Conservation (phyloP, 768 basidiomycete species). For the Rhizopogon sp. region DNA sequence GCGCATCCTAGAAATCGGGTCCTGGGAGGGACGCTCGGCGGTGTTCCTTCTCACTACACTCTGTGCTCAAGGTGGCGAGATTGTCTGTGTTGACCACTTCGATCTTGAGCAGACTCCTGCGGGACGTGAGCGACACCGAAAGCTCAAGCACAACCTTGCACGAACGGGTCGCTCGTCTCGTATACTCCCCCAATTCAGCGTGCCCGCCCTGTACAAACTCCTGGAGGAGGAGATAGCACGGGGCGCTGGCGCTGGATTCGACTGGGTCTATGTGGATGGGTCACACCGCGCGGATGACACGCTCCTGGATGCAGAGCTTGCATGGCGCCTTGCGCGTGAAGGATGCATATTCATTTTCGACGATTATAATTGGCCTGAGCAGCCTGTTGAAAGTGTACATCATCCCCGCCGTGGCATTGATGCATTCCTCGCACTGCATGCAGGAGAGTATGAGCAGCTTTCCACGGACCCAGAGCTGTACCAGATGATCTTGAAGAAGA, state of each 20-base stretch:
- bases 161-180: conserved; percentile 40
- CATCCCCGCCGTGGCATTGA: conserved; percentile 57
- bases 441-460: conserved; percentile 41
- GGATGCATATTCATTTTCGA: conserved; percentile 53
- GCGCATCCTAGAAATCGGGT: conserved; percentile 52
- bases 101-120: conserved; percentile 46
- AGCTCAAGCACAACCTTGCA: conserved; percentile 42
- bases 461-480: conserved; percentile 33
- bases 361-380: conserved; percentile 50
- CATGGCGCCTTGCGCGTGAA: conserved; percentile 48
- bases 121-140: conserved; percentile 40
- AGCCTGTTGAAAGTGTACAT: conserved; percentile 42
- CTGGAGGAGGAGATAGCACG: conserved; percentile 39
- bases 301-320: conserved; percentile 54
- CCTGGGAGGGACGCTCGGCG: conserved; percentile 62
- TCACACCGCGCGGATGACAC: conserved; percentile 59
- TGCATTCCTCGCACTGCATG: conserved; percentile 47
- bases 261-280: conserved; percentile 58
- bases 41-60: conserved; percentile 48
- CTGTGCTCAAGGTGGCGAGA: conserved; percentile 36
- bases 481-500: conserved; percentile 51
- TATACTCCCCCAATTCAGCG: conserved; percentile 46
- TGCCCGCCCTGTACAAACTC: conserved; percentile 43
- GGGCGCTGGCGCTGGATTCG: conserved; percentile 36
- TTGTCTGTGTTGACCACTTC: conserved; percentile 57